Evolutionary conservation across 73 alveolate genomes (phyloP).

Genomic region (Blepharisma japonicum): DNA sequence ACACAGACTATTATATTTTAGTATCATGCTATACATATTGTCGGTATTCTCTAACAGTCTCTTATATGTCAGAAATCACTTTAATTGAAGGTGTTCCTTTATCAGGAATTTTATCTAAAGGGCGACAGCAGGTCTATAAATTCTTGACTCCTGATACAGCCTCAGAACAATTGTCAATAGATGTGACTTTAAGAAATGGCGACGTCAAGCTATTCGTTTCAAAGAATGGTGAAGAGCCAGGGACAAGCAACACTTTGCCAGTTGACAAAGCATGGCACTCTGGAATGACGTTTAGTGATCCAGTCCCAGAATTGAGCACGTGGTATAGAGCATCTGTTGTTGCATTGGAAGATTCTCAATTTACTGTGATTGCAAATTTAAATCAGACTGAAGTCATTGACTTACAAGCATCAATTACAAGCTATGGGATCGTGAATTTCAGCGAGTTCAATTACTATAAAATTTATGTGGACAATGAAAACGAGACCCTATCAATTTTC

Average conservation of each 20-base stretch:
- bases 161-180: too few species aligned
- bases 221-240: too few species aligned
- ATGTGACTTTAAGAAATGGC: too few species aligned
- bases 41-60: not conserved
- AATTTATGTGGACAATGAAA: not conserved
- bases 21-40: slow-evolving; percentile 19
- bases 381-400: not conserved
- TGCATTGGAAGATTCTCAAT: not conserved
- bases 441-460: not conserved
- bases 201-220: too few species aligned
- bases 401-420: not conserved
- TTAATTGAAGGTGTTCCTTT: not conserved
- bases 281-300: too few species aligned
- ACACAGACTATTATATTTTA: not conserved
- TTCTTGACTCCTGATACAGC: too few species aligned
- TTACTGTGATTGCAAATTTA: not conserved
- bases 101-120: not conserved
- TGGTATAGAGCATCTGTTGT: too few species aligned
- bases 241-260: too few species aligned
- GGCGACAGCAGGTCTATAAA: not conserved
- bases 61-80: not conserved
- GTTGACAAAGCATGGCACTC: too few species aligned
- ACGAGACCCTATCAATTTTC: slow-evolving; percentile 14
- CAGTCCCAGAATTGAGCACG: too few species aligned
- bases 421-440: not conserved